Evolutionary conservation across 1,139 yeast species (phyloP), one percentile per base, ranked within the genome.

Genomic region (Meyerozyma sp.): DNA sequence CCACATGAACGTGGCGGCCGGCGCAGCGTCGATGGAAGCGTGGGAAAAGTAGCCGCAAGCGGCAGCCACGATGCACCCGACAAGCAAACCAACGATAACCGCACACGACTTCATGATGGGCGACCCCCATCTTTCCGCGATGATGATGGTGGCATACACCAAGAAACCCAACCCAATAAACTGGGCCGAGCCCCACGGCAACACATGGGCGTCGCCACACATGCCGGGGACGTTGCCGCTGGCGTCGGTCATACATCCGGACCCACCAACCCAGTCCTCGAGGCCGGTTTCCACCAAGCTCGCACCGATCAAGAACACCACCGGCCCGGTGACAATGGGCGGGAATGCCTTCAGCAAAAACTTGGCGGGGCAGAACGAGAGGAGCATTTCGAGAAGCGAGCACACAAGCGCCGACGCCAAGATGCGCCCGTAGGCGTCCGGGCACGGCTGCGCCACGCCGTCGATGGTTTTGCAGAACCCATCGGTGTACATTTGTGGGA

Each of bases 61-160:
- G 44, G 93, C 95, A 35, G 94, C 95, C 44, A 89, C 94, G 49
- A 89, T 86, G 69, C 96, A 88, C 34, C 96, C 96, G 38, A 88
- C 81, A 42, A 89, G 66, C 48, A 89, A 72, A 41, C 96, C 96
- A 36, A 83, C 66, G 52, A 89, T 85, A 40, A 89, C 95, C 1
- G 96, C 93, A 73, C 95, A 87, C 8, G 95, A 85, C 61, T 85
- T 87, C 94, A 89, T 85, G 54, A 89, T 84, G 45, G 96, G 96
- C n/a, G 96, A 80, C 27, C 97, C 97, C 75, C 86, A 89, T 58
- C 81, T 81, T 63, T 90, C 96, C 52, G 85, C 77, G 32, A 87
- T 49, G 45, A 89, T 74, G 54, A 90, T 88, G 8, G 88, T 69
- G 27, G 81, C 72, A 56, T 79, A 86, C 10, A 89, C 96, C 34